Evolutionary conservation across 306 rosid genomes (phyloP).

Genomic region (Hippophae tibetana): DNA sequence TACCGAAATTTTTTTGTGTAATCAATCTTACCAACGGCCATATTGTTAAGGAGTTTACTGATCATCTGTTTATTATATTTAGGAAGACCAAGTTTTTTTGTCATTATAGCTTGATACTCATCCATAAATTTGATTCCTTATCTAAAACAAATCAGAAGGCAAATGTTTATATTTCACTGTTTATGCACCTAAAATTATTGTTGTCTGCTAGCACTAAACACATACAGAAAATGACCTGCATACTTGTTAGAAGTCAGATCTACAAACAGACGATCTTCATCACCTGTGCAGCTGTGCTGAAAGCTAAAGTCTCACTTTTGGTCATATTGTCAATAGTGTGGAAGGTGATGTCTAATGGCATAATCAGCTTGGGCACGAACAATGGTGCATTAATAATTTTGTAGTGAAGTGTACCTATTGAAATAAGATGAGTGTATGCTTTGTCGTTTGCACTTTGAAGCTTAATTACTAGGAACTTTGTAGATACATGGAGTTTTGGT

Average conservation of each 20-base stretch:
- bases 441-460: too few relatives aligned
- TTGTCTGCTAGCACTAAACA: background rate
- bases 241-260: constrained; percentile 96
- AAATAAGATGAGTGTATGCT: too few relatives aligned
- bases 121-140: constrained; percentile 95
- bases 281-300: constrained; percentile 70
- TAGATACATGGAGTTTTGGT: too few relatives aligned
- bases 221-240: constrained; percentile 52
- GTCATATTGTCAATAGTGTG: constrained; percentile 78
- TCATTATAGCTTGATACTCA: constrained; percentile 89
- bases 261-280: constrained; percentile 62
- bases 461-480: too few relatives aligned
- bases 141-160: constrained; percentile 33
- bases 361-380: constrained; percentile 82
- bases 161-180: constrained; percentile 7
- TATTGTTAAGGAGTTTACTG: constrained; percentile 71
- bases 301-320: constrained; percentile 76
- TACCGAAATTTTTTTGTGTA: constrained; percentile 82
- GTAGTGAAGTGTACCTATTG: too few relatives aligned
- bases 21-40: constrained; percentile 98
- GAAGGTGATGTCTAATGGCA: constrained; percentile 77
- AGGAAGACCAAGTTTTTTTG: constrained; percentile 85
- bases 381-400: constrained; percentile 20
- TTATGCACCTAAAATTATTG: background rate
- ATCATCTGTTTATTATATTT: constrained; percentile 89